Base-by-base conservation (phyloP, 495 filamentous ascomycete genomes). In the Amniculicola lignicola region DNA sequence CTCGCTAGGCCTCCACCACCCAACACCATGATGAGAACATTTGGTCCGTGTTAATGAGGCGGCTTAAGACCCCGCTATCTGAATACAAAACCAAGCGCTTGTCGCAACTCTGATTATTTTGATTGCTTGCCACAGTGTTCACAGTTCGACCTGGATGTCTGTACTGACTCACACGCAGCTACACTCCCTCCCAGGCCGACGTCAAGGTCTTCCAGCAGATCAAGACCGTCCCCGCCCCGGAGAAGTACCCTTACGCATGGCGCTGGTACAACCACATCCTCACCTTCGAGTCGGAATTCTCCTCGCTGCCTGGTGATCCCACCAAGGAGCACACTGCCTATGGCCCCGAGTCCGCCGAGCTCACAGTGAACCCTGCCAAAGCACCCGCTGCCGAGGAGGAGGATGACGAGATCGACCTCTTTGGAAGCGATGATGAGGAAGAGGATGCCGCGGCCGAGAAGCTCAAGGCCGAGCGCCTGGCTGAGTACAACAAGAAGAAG, bases 41-140 rank as follows among this genome's bases (percentile, higher is more conserved):
- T 89, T 94, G 89, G 91, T 95, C 91, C 90, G 90, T 96, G 90
- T 95, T 95, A 80, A 90, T 84, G 88, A 96, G 87, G 86, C 85
- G 90, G 84, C 79, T 89, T 90, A 95, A 95, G 90, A 94, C 87
- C 86, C 84, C 87, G 86, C 81, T 77, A 79, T 70, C 82, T 84
- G 91, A 92, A 80, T 90, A 91, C 79, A 82, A 76, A 81, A 79
- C 82, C 79, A 77, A 47, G 87, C 78, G 77, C 85, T 77, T 72
- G 73, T 81, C 85, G 88, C 87, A 87, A 71, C 80, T 89, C 89
- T 95, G 89, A 95, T 78, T 55, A 27, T 33, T 23, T 25, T 41
- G 29, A 62, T 48, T n/a, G 41, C 57, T 62, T 24, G 58, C 48
- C 33, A 24, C 42, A 23, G 23, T 51, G 38, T 35, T 29, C 41